Evolutionary conservation across 2,329 filamentous ascomycete species (phyloP).

Genomic region (Aspergillus sojae): DNA sequence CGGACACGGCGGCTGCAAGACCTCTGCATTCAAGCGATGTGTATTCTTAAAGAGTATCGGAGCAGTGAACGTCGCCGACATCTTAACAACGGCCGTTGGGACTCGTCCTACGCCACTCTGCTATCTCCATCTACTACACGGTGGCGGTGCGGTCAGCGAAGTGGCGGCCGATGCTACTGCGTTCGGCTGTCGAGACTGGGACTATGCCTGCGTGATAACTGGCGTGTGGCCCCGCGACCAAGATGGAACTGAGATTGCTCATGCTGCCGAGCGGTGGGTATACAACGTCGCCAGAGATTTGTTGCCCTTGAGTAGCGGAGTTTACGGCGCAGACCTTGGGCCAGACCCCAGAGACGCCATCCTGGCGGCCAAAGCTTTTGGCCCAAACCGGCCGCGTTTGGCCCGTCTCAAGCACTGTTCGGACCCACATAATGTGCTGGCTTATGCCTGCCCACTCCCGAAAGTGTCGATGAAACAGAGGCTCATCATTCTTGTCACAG

Average conservation of each 20-base stretch:
- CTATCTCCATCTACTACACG: slow-evolving; percentile 64
- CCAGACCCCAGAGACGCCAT: slow-evolving; percentile 60
- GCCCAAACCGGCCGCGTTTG: slow-evolving; percentile 55
- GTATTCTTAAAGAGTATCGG: slow-evolving; percentile 59
- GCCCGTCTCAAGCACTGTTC: slow-evolving; percentile 52
- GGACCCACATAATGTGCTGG: slow-evolving; percentile 57
- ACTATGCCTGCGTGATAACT: slow-evolving; percentile 66
- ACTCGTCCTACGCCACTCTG: slow-evolving; percentile 56
- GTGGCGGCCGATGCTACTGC: slow-evolving; percentile 52
- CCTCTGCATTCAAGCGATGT: slow-evolving; percentile 66
- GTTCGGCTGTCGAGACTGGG: slow-evolving; percentile 64
- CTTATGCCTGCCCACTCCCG: slow-evolving; percentile 59
- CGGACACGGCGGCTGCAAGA: slow-evolving; percentile 61
- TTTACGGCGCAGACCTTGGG: slow-evolving; percentile 64
- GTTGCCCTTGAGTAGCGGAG: slow-evolving; percentile 54
- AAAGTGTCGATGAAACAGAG: slow-evolving; percentile 39
- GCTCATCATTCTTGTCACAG: slow-evolving; percentile 60
- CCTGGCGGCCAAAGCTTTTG: slow-evolving; percentile 60
- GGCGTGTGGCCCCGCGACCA: slow-evolving; percentile 62
- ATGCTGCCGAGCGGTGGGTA: slow-evolving; percentile 55
- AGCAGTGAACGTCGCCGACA: slow-evolving; percentile 31
- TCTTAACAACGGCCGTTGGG: slow-evolving; percentile 51
- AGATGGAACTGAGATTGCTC: slow-evolving; percentile 49
- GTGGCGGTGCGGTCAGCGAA: slow-evolving; percentile 56
- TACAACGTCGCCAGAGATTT: slow-evolving; percentile 52